Evolutionary conservation across 129 eudicot genomes (phyloP).

Genomic region (Escallonia herrerae): DNA sequence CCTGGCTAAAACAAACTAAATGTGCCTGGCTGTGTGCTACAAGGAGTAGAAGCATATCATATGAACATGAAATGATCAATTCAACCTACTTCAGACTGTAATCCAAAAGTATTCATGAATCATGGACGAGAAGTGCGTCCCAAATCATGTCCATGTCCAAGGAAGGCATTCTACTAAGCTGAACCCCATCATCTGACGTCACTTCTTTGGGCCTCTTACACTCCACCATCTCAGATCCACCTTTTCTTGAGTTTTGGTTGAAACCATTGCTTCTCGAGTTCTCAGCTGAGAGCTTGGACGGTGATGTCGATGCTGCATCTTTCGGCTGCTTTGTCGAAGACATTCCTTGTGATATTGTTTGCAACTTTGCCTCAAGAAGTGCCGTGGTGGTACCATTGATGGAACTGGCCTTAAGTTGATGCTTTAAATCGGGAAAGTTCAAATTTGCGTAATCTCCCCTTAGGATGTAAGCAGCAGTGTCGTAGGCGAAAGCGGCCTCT

Average conservation of each 20-base stretch:
- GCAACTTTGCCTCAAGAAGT: constrained; percentile 68
- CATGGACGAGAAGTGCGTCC: constrained; percentile 81
- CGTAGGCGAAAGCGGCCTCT: constrained; percentile 90
- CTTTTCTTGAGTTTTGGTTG: background rate
- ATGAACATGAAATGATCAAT: background rate
- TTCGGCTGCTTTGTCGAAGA: constrained; percentile 6
- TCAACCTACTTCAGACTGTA: background rate
- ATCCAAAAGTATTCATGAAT: constrained; percentile 19
- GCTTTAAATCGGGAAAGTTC: constrained; percentile 74
- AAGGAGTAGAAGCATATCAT: constrained; percentile 12
- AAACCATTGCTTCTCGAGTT: background rate
- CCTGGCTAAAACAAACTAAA: background rate
- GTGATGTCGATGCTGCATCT: constrained; percentile 3
- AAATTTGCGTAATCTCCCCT: constrained; percentile 79
- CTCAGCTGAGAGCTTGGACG: constrained; percentile 5
- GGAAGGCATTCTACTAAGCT: constrained; percentile 85
- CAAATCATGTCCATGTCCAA: constrained; percentile 89
- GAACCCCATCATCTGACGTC: constrained; percentile 46
- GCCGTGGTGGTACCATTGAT: constrained; percentile 43
- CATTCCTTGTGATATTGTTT: constrained; percentile 26
- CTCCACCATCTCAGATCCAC: constrained; percentile 6
- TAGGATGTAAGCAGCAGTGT: constrained; percentile 75
- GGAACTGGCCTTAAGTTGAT: constrained; percentile 49
- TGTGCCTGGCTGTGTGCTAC: background rate
- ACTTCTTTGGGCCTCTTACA: constrained; percentile 12